Evolutionary conservation across 805 yeast genomes (phyloP).

Genomic region (Kodamaea laetipori): DNA sequence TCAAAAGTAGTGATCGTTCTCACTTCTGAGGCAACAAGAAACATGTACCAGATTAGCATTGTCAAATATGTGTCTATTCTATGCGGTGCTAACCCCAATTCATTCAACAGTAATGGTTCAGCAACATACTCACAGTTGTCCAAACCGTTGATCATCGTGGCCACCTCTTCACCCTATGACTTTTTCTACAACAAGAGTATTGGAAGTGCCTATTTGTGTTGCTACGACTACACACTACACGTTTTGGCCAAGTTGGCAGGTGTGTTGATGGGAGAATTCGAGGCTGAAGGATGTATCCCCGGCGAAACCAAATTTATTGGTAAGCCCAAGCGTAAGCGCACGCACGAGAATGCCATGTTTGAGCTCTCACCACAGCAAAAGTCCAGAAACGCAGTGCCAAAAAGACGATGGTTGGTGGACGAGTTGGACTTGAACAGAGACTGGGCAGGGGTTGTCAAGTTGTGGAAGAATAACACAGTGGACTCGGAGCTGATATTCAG

Average conservation of each 20-base stretch:
- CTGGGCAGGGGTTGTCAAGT: constrained; percentile 47
- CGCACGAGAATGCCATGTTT: constrained; percentile 20
- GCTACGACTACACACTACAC: constrained; percentile 59
- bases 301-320: constrained; percentile 47
- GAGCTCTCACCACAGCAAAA: constrained; percentile 11
- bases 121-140: constrained; percentile 28
- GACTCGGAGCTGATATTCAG: constrained; percentile 19
- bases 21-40: constrained; percentile 59
- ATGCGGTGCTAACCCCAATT: constrained; percentile 49
- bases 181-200: constrained; percentile 56
- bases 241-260: constrained; percentile 52
- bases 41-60: constrained; percentile 62
- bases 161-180: constrained; percentile 65
- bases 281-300: constrained; percentile 56
- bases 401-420: constrained; percentile 59
- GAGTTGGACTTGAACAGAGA: constrained; percentile 53
- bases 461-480: constrained; percentile 43
- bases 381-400: constrained; percentile 27
- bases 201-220: constrained; percentile 59
- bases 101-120: constrained; percentile 23
- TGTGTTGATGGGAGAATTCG: constrained; percentile 55
- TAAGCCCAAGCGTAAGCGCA: constrained; percentile 19
- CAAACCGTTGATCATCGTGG: constrained; percentile 59
- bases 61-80: constrained; percentile 58
- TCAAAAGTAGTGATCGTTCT: constrained; percentile 54